Evolutionary conservation across 495 filamentous ascomycete species (phyloP).

Genomic region (Parmelia sp.): DNA sequence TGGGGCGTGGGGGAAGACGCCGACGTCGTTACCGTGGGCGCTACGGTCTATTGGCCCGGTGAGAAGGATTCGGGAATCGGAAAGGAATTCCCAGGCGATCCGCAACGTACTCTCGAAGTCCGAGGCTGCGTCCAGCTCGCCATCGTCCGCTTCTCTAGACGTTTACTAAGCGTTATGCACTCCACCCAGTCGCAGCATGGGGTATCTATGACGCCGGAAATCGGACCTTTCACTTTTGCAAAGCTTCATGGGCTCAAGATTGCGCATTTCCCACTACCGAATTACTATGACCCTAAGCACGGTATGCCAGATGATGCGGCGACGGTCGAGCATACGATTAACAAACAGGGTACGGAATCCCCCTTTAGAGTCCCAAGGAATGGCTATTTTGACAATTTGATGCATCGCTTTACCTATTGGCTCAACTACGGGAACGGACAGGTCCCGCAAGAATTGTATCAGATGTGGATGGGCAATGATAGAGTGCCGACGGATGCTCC

Average conservation of each 20-base stretch:
- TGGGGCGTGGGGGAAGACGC: not conserved
- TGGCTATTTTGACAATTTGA: not conserved
- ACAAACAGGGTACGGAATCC: not conserved
- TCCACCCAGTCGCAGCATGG: not conserved
- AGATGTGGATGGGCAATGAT: too few relatives aligned
- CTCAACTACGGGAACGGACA: too few relatives aligned
- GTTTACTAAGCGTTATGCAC: not conserved
- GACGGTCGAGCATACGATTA: not conserved
- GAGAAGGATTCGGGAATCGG: not conserved
- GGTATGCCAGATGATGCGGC: not conserved
- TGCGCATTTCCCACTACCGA: not conserved
- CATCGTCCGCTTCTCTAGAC: not conserved
- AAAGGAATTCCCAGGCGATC: slow-evolving; percentile 6
- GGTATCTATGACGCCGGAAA: not conserved
- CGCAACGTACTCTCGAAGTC: not conserved
- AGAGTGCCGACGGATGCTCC: too few relatives aligned
- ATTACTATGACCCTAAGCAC: not conserved
- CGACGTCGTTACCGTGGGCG: not conserved
- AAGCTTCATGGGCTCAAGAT: not conserved
- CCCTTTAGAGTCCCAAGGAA: not conserved
- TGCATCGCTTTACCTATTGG: not conserved
- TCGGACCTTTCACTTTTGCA: not conserved
- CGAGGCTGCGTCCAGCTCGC: not conserved
- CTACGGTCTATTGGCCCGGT: not conserved
- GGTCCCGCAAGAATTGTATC: too few relatives aligned